Evolutionary conservation across 257 asterid species (phyloP).

Genomic region (Nicotiana noctiflora): DNA sequence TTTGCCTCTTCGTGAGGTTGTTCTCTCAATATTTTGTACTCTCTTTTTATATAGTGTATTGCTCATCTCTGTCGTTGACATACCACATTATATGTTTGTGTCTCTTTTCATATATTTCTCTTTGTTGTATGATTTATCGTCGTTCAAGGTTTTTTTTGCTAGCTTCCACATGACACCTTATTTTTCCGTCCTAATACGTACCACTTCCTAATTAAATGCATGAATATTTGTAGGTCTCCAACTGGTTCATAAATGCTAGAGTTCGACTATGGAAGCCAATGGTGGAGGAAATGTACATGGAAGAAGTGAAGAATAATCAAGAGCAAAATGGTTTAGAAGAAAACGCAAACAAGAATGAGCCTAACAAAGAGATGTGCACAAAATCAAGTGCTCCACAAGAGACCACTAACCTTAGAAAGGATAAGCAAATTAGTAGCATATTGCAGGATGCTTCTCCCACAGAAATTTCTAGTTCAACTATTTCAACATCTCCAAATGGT

Average conservation of each 20-base stretch:
- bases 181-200: too few species aligned
- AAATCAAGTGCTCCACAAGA: conserved; percentile 22
- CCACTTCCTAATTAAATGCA: not conserved
- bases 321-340: conserved; percentile 21
- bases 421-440: conserved; percentile 8
- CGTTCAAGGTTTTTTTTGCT: too few species aligned
- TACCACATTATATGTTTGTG: too few species aligned
- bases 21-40: too few species aligned
- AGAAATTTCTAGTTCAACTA: conserved; percentile 15
- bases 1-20: too few species aligned
- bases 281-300: conserved; percentile 78
- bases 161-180: too few species aligned
- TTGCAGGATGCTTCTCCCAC: conserved; percentile 12
- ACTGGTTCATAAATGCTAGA: conserved; percentile 80
- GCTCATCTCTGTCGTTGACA: too few species aligned
- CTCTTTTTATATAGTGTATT: too few species aligned
- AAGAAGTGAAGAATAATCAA: conserved; percentile 51
- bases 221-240: conserved; percentile 54
- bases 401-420: conserved; percentile 11
- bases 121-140: too few species aligned
- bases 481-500: conserved; percentile 13
- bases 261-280: conserved; percentile 86
- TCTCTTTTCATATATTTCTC: too few species aligned
- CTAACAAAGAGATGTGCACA: conserved; percentile 13
- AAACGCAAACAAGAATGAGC: conserved; percentile 7